Conservation (phyloP, 306 rosid genomes). For the Sindora glabra region DNA sequence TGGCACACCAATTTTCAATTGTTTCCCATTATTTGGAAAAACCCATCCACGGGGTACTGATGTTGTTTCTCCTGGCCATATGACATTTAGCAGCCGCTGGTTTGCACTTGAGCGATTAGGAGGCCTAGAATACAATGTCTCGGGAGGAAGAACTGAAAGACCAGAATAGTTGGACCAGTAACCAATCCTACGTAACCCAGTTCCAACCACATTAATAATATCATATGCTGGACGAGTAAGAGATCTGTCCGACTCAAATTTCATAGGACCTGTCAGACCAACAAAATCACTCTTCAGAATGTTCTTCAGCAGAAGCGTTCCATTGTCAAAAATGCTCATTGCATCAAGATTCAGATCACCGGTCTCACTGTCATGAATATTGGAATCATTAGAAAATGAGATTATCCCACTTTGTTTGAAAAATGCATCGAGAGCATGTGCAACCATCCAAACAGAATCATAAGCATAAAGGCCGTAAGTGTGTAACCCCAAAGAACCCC, state of each 20-base stretch:
- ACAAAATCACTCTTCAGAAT: slow-evolving; percentile 53
- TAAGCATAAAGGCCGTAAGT: slow-evolving; percentile 87
- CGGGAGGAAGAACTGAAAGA: slow-evolving; percentile 67
- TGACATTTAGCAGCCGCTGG: slow-evolving; percentile 46
- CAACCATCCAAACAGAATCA: slow-evolving; percentile 80
- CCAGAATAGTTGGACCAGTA: slow-evolving; percentile 98
- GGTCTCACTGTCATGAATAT: slow-evolving; percentile 20
- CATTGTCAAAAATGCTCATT: slow-evolving; percentile 76
- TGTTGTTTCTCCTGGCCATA: slow-evolving; percentile 93
- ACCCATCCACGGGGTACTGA: slow-evolving; percentile 94
- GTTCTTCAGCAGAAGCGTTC: slow-evolving; percentile 49
- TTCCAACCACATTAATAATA: slow-evolving; percentile 65
- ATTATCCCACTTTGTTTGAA: slow-evolving; percentile 56
- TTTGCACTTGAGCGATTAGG: slow-evolving; percentile 67
- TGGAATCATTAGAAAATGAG: slow-evolving; percentile 64
- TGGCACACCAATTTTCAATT: slow-evolving; percentile 74
- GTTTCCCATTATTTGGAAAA: slow-evolving; percentile 80
- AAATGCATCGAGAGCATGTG: slow-evolving; percentile 71
- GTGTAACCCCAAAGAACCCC: slow-evolving; percentile 62
- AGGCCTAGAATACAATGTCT: slow-evolving; percentile 60
- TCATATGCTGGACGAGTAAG: slow-evolving; percentile 78
- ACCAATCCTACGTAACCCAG: slow-evolving; percentile 65
- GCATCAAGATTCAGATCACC: slow-evolving; percentile 71
- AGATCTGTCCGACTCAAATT: slow-evolving; percentile 47
- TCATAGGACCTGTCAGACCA: slow-evolving; percentile 71